Conservation (phyloP, 495 filamentous ascomycete species). For the Parathielavia appendiculata region DNA sequence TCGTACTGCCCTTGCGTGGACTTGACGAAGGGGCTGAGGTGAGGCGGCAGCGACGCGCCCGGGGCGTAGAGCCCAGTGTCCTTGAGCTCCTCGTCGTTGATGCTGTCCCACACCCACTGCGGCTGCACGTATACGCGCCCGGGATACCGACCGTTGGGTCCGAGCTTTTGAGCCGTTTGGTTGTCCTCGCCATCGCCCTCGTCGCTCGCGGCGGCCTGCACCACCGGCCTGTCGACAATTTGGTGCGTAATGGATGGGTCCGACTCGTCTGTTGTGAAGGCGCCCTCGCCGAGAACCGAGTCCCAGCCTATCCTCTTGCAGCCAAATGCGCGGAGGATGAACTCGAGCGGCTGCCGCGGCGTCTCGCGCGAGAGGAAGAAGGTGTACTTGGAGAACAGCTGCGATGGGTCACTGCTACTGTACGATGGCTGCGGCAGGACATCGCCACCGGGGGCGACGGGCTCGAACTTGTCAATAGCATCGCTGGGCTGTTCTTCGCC, state of each 20-base stretch:
- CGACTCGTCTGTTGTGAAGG: slow-evolving; percentile 81
- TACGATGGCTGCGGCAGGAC: slow-evolving; percentile 74
- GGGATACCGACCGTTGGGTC: slow-evolving; percentile 62
- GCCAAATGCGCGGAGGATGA: slow-evolving; percentile 88
- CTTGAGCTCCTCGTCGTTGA: slow-evolving; percentile 85
- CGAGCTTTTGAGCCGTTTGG: slow-evolving; percentile 50
- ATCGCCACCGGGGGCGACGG: slow-evolving; percentile 73
- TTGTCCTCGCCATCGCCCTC: slow-evolving; percentile 54
- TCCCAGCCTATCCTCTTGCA: slow-evolving; percentile 98
- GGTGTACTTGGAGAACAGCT: slow-evolving; percentile 79
- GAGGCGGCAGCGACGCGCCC: slow-evolving; percentile 81
- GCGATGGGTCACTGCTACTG: slow-evolving; percentile 50
- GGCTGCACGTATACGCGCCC: slow-evolving; percentile 90
- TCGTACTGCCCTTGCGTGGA: slow-evolving; percentile 78
- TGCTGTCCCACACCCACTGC: slow-evolving; percentile 96
- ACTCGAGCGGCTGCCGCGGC: slow-evolving; percentile 84
- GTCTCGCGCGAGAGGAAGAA: slow-evolving; percentile 94
- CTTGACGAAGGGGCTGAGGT: slow-evolving; percentile 96
- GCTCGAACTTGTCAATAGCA: slow-evolving; percentile 83
- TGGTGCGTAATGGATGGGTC: slow-evolving; percentile 92
- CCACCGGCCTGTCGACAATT: slow-evolving; percentile 80
- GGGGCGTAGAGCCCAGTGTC: slow-evolving; percentile 84
- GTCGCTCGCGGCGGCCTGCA: slow-evolving; percentile 55
- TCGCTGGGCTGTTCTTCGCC: slow-evolving; percentile 51
- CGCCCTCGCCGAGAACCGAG: slow-evolving; percentile 77